phyloP scores from a whole-genome alignment of 73 alveolate species.

The Paramecium biaurelia region DNA sequence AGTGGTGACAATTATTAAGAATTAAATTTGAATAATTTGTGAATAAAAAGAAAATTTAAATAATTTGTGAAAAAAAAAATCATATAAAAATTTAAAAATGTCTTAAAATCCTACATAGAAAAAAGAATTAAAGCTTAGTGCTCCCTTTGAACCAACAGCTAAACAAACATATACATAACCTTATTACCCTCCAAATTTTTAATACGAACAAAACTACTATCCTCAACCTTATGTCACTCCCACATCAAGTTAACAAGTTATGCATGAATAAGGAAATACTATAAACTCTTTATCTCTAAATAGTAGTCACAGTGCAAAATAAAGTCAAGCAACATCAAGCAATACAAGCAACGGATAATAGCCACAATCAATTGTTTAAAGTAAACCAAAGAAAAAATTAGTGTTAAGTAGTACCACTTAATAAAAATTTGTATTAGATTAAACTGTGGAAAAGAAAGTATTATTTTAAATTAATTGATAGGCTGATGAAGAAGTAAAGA shows the following conservation, averaged over 20 bases:
- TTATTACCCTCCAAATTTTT: neutral
- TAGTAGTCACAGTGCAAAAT: neutral
- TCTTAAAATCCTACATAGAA: neutral
- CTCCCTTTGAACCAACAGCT: neutral
- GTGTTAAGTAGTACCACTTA: neutral
- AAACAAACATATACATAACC: neutral
- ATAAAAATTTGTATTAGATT: neutral
- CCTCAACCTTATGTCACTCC: neutral
- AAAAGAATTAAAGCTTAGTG: neutral
- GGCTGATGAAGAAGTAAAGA: neutral
- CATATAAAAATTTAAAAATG: neutral
- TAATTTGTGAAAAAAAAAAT: neutral
- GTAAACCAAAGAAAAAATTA: neutral
- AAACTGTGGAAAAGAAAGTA: neutral
- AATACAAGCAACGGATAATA: neutral
- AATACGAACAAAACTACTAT: neutral
- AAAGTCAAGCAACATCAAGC: neutral
- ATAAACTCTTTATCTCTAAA: neutral
- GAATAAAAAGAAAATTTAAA: neutral
- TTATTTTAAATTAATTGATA: neutral
- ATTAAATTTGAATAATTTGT: neutral
- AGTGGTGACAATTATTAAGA: neutral
- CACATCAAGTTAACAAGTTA: neutral
- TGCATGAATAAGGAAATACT: neutral
- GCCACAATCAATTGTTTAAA: neutral